Conservation (phyloP, 1,139 yeast genomes). For the Hyphopichia buzzinii region DNA sequence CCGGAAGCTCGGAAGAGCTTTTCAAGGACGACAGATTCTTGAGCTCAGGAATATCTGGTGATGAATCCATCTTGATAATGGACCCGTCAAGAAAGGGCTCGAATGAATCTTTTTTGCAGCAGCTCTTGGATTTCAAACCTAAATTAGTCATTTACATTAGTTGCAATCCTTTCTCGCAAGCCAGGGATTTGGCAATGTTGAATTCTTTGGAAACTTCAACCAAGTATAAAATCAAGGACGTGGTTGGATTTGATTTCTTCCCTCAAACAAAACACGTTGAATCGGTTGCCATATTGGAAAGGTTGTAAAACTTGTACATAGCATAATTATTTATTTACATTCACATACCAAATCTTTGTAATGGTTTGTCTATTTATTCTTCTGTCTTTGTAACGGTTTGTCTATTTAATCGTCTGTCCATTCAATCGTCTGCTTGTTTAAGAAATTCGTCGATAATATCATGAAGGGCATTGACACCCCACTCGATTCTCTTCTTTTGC, state of each 20-base stretch:
- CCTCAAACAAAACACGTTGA: slow-evolving; percentile 85
- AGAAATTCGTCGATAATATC: slow-evolving; percentile 54
- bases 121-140: slow-evolving; percentile 37
- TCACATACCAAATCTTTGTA: no score
- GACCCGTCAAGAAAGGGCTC: slow-evolving; percentile 50
- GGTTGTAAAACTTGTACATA: not conserved
- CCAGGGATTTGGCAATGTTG: slow-evolving; percentile 38
- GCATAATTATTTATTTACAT: not conserved
- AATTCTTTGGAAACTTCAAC: slow-evolving; percentile 19
- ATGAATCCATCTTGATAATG: slow-evolving; percentile 38
- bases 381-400: no score
- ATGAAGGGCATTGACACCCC: slow-evolving; percentile 63
- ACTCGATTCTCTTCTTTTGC: slow-evolving; percentile 60
- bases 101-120: slow-evolving; percentile 30
- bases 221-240: slow-evolving; percentile 28
- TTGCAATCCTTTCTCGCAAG: slow-evolving; percentile 49
- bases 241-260: slow-evolving; percentile 48
- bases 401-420: not conserved
- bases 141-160: slow-evolving; percentile 39
- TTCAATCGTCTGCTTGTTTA: slow-evolving; percentile 11
- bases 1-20: slow-evolving; percentile 39
- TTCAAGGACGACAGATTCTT: slow-evolving; percentile 27
- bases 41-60: slow-evolving; percentile 24
- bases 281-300: slow-evolving; percentile 38
- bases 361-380: no score